Percentiles rank a stretch among this genome's conserved stretches.
These are phyloP conservation scores for Ulvella scutata DNA, from an alignment of 139 green algal genomes.

Conservation along the genomic window DNA sequence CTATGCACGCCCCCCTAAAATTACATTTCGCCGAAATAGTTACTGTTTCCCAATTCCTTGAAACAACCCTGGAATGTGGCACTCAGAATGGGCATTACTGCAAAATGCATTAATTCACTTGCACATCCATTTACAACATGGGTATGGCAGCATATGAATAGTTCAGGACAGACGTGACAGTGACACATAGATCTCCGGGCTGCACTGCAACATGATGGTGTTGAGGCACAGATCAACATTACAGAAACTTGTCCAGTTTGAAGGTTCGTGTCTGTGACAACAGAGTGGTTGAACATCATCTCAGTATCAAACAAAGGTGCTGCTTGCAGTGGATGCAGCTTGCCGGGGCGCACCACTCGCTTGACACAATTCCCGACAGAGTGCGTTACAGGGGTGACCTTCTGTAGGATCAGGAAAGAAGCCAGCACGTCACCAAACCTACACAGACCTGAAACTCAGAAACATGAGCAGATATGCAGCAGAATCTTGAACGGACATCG, in stretches of 20 bases:
- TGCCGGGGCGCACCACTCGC: slow-evolving; percentile 56
- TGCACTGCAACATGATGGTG: background rate
- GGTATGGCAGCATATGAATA: no score
- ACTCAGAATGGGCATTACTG: no score
- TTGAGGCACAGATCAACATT: background rate
- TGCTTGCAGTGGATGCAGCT: background rate
- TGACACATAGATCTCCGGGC: background rate
- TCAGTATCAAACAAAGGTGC: background rate
- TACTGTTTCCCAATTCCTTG: no score
- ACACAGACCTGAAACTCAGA: no score
- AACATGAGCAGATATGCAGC: no score
- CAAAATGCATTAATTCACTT: no score
- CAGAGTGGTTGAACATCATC: background rate
- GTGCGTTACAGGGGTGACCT: slow-evolving; percentile 90
- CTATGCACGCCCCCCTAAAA: no score
- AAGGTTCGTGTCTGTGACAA: background rate
- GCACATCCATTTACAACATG: no score
- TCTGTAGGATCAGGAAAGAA: slow-evolving; percentile 7
- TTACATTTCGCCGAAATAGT: no score
- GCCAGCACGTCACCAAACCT: background rate
- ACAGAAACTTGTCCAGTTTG: background rate
- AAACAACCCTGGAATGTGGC: no score
- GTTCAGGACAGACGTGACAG: no score
- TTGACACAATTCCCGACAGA: slow-evolving; percentile 99
- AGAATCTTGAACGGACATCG: no score